Evolutionary conservation across 108 stramenopile species (phyloP).

Genomic region (Cyclotella atomus): DNA sequence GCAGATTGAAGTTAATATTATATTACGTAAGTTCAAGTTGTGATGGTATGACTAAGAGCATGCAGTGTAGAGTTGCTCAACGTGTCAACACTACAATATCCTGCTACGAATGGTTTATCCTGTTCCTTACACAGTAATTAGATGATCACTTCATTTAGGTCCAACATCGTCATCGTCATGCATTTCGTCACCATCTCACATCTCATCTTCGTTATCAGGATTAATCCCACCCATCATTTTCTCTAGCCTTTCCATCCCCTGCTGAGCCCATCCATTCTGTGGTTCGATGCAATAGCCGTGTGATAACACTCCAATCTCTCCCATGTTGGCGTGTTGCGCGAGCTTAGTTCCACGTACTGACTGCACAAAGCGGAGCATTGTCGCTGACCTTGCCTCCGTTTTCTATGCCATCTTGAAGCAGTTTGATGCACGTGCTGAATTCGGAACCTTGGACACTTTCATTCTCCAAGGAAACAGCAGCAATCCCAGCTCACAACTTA

Average conservation of each 20-base stretch:
- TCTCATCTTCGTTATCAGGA: conserved; percentile 47
- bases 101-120: too few species aligned
- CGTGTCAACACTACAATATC: too few species aligned
- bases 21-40: too few species aligned
- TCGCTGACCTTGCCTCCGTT: conserved; percentile 42
- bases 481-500: conserved; percentile 80
- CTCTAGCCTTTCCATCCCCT: conserved; percentile 77
- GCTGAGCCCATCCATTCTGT: conserved; percentile 60
- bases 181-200: conserved; percentile 25
- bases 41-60: too few species aligned
- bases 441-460: conserved; percentile 80
- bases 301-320: conserved; percentile 77
- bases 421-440: conserved; percentile 65
- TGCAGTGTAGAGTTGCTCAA: too few species aligned
- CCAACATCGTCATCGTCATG: conserved; percentile 16
- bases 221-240: conserved; percentile 60
- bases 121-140: too few species aligned
- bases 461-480: conserved; percentile 75
- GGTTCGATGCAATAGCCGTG: conserved; percentile 78
- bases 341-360: conserved; percentile 38
- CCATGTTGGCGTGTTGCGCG: conserved; percentile 68
- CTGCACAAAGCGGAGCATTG: conserved; percentile 11
- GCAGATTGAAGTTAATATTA: too few species aligned
- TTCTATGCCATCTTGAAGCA: conserved; percentile 70
- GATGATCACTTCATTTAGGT: too few species aligned